Percentiles rank a stretch among this genome's conserved stretches.
These are phyloP conservation scores for Physcomitrellopsis africana DNA, from an alignment of 225 moss, liverwort and hornwort genomes.

Conservation along the genomic window DNA sequence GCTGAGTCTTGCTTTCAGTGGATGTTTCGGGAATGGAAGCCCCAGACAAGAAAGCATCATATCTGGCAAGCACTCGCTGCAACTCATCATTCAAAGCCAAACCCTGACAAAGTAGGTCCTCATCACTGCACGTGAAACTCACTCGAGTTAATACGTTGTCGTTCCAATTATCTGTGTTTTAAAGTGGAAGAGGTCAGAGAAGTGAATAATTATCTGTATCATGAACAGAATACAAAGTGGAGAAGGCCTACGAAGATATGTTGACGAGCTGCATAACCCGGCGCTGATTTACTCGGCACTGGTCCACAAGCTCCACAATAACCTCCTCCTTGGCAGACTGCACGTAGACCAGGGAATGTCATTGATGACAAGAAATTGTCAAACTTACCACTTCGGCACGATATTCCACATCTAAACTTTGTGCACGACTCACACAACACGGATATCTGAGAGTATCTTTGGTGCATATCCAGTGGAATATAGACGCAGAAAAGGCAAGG, in stretches of 20 bases:
- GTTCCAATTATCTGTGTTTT: no score
- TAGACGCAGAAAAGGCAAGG: conserved; percentile 4
- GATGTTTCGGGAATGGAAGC: conserved; percentile 64
- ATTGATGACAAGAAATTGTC: neutral
- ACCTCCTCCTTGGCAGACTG: conserved; percentile 88
- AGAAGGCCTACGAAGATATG: conserved; percentile 65
- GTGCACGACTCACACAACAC: neutral
- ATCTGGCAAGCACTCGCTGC: conserved; percentile 84
- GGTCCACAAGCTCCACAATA: conserved; percentile 79
- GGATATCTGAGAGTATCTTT: neutral
- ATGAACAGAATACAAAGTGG: neutral
- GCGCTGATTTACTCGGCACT: conserved; percentile 74
- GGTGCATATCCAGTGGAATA: neutral
- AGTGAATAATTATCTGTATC: no score
- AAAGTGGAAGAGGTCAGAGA: no score
- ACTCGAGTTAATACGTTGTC: neutral
- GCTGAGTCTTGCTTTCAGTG: conserved; percentile 37
- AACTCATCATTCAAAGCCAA: conserved; percentile 89
- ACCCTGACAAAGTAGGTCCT: conserved; percentile 81
- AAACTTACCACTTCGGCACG: neutral
- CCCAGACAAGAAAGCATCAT: conserved; percentile 89
- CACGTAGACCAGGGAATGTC: conserved; percentile 10
- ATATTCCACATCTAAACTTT: neutral
- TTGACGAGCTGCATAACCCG: conserved; percentile 86
- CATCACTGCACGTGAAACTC: conserved; percentile 65